Evolutionary conservation across 495 filamentous ascomycete genomes (phyloP).

Genomic region (Talaromyces wortmannii): DNA sequence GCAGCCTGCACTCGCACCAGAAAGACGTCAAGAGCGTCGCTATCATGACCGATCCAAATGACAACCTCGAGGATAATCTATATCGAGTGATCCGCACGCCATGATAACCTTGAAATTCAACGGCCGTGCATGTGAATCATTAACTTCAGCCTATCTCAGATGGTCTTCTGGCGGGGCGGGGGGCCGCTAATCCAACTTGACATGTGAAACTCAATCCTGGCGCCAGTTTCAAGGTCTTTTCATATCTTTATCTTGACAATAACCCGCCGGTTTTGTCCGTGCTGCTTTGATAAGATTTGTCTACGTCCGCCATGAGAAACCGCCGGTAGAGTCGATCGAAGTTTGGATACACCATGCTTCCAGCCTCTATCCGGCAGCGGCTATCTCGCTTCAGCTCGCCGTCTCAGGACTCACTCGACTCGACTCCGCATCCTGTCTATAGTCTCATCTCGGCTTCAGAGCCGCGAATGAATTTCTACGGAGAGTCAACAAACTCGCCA

Average conservation of each 20-base stretch:
- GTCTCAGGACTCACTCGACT: background rate
- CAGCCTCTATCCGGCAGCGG: conserved; percentile 25
- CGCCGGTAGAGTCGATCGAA: background rate
- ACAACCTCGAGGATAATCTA: no score
- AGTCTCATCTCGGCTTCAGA: conserved; percentile 12
- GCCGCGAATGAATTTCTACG: conserved; percentile 2
- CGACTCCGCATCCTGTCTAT: background rate
- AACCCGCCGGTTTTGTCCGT: no score
- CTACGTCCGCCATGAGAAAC: background rate
- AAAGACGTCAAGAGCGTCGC: no score
- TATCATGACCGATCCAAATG: no score
- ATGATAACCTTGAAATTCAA: no score
- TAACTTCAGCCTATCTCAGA: no score
- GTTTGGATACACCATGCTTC: conserved; percentile 7
- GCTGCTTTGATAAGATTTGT: no score
- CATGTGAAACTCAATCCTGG: background rate
- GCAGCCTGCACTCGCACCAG: no score
- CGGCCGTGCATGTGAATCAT: no score
- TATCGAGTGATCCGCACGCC: no score
- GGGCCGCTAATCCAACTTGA: background rate
- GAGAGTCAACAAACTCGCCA: background rate
- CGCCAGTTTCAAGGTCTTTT: background rate
- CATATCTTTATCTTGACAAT: background rate
- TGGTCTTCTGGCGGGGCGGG: background rate
- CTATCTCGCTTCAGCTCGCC: conserved; percentile 7